phyloP scores from a whole-genome alignment of 352 stramenopile genomes.

The Phytophthora fragariaefolia region DNA sequence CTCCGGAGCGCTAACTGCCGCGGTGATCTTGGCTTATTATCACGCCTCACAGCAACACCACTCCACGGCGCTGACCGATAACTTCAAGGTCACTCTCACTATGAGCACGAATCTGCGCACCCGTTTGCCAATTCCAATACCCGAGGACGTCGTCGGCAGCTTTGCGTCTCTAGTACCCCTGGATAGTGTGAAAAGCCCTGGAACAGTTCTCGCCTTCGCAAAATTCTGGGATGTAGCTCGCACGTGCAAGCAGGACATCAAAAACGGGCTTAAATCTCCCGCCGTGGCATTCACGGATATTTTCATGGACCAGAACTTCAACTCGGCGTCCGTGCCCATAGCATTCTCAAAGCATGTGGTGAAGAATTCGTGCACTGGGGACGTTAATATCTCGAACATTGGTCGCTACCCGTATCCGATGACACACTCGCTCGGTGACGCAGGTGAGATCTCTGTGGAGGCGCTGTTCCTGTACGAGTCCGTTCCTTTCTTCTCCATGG shows the following conservation, averaged over 20 bases:
- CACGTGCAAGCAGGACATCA: conserved; percentile 31
- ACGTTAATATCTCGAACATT: conserved; percentile 46
- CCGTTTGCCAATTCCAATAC: conserved; percentile 23
- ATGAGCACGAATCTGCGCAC: conserved; percentile 37
- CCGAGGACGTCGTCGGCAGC: conserved; percentile 36
- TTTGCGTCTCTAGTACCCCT: conserved; percentile 33
- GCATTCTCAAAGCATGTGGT: conserved; percentile 31
- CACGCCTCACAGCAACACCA: conserved; percentile 15
- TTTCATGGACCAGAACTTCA: conserved; percentile 40
- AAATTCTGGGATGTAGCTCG: conserved; percentile 62
- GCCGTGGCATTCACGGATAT: conserved; percentile 30
- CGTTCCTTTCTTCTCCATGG: conserved; percentile 54
- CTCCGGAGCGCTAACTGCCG: conserved; percentile 37
- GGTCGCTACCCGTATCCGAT: conserved; percentile 34
- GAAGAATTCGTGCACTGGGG: conserved; percentile 32
- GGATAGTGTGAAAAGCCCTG: conserved; percentile 17
- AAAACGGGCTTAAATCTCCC: conserved; percentile 21
- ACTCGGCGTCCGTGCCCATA: conserved; percentile 15
- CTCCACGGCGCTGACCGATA: conserved; percentile 18
- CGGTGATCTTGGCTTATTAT: conserved; percentile 36
- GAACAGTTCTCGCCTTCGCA: conserved; percentile 7
- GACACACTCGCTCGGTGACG: conserved; percentile 18
- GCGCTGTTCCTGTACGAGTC: conserved; percentile 58
- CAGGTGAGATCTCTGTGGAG: conserved; percentile 40
- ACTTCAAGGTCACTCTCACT: conserved; percentile 28